These are phyloP conservation scores for Onygenales sp. DNA, from an alignment of 2,329 filamentous ascomycete genomes.

Conservation along the genomic window DNA sequence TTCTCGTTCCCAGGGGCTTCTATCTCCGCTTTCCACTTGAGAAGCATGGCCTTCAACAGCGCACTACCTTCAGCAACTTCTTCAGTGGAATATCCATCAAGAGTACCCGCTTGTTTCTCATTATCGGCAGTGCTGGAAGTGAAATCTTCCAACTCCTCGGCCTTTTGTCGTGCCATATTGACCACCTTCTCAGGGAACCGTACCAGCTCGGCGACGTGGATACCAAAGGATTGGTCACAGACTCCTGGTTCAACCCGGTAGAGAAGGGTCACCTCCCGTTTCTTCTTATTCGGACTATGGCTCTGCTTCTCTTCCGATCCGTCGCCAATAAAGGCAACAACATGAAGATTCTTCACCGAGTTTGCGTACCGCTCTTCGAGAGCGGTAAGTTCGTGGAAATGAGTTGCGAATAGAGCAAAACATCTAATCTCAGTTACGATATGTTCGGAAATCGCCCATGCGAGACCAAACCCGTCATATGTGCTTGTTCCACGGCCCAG, in stretches of 20 bases:
- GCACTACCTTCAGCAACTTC: conserved; percentile 84
- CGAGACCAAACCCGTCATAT: conserved; percentile 96
- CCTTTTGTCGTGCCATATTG: conserved; percentile 98
- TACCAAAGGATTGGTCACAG: conserved; percentile 95
- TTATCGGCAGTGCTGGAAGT: conserved; percentile 27
- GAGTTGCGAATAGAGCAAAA: conserved; percentile 90
- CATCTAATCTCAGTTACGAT: conserved; percentile 93
- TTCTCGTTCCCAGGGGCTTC: conserved; percentile 50
- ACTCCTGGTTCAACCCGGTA: conserved; percentile 96
- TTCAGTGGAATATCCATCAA: conserved; percentile 57
- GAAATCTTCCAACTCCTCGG: conserved; percentile 96
- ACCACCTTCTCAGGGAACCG: conserved; percentile 95
- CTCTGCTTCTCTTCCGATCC: conserved; percentile 40
- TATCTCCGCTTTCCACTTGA: conserved; percentile 70
- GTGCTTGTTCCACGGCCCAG: conserved; percentile 93
- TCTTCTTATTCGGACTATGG: conserved; percentile 41
- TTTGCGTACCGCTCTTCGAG: conserved; percentile 70
- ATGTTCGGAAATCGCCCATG: conserved; percentile 97
- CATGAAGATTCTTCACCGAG: conserved; percentile 86
- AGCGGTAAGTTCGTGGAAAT: conserved; percentile 95
- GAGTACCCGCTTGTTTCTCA: conserved; percentile 30
- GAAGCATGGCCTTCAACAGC: conserved; percentile 71
- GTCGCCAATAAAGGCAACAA: conserved; percentile 79
- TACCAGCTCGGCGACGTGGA: conserved; percentile 94
- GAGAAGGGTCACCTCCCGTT: conserved; percentile 78